phyloP scores from a whole-genome alignment of 202 grass and related monocot genomes.

The Zoysia matrella region DNA sequence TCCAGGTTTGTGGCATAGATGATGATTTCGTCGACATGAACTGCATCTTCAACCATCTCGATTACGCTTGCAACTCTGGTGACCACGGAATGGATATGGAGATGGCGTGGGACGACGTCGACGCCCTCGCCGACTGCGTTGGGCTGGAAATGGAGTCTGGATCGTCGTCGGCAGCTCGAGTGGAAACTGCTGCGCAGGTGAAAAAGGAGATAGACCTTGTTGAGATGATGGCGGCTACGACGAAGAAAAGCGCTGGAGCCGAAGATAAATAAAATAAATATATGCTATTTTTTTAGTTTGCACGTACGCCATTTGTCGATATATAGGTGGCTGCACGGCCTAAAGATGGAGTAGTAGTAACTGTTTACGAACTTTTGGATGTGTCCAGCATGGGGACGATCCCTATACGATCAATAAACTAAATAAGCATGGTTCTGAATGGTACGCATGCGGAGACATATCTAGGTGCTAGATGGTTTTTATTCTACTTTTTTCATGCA shows the following conservation, averaged over 20 bases:
- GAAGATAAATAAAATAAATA: not conserved
- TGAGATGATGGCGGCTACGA: slow-evolving; percentile 55
- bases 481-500: too few relatives aligned
- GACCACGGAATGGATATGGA: slow-evolving; percentile 58
- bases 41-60: slow-evolving; percentile 64
- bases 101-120: slow-evolving; percentile 44
- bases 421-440: not conserved
- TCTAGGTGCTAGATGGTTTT: not conserved
- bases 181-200: slow-evolving; percentile 14
- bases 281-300: not conserved
- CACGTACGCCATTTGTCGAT: not conserved
- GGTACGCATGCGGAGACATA: not conserved
- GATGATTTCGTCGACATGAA: slow-evolving; percentile 44
- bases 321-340: not conserved
- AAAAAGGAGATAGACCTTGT: slow-evolving; percentile 76
- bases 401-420: not conserved
- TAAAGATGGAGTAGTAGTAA: not conserved
- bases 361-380: not conserved
- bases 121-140: slow-evolving; percentile 8
- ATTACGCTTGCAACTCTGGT: slow-evolving; percentile 44
- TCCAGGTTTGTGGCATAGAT: slow-evolving; percentile 42
- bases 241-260: slow-evolving; percentile 5
- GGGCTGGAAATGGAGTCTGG: not conserved
- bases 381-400: not conserved
- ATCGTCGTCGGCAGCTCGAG: not conserved